Conservation (phyloP, 179 eudicot species). For the Beta macrorhiza region DNA sequence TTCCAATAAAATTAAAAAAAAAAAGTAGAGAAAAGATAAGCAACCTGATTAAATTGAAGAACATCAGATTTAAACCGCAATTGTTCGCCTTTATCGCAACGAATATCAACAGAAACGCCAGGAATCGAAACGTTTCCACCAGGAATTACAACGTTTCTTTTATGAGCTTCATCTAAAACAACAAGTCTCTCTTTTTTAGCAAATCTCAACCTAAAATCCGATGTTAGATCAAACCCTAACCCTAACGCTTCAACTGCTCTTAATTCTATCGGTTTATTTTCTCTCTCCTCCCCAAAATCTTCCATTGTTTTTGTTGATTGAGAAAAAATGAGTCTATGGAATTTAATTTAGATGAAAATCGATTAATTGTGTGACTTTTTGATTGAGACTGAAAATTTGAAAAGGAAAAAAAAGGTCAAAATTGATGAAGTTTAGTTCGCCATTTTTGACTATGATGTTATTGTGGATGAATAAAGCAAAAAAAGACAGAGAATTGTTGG, state of each 20-base stretch:
- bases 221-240: constrained; percentile 88
- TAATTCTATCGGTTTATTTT: constrained; percentile 45
- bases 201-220: constrained; percentile 75
- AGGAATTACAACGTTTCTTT: constrained; percentile 63
- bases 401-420: neutral
- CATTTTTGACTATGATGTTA: constrained; percentile 15
- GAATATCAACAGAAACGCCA: constrained; percentile 64
- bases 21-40: neutral
- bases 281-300: constrained; percentile 17
- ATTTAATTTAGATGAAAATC: neutral
- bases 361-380: neutral
- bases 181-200: constrained; percentile 68
- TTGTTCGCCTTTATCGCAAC: constrained; percentile 90
- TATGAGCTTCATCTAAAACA: constrained; percentile 46
- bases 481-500: neutral
- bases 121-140: constrained; percentile 37
- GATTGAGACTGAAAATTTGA: neutral
- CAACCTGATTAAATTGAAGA: constrained; percentile 80
- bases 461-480: neutral
- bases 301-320: constrained; percentile 4
- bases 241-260: constrained; percentile 72
- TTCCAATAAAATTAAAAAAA: neutral
- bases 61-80: constrained; percentile 88
- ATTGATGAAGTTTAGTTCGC: neutral
- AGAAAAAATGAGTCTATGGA: neutral